These are phyloP conservation scores for Xylariaceae sp. DNA, from an alignment of 2,329 filamentous ascomycete species.

Conservation along the genomic window DNA sequence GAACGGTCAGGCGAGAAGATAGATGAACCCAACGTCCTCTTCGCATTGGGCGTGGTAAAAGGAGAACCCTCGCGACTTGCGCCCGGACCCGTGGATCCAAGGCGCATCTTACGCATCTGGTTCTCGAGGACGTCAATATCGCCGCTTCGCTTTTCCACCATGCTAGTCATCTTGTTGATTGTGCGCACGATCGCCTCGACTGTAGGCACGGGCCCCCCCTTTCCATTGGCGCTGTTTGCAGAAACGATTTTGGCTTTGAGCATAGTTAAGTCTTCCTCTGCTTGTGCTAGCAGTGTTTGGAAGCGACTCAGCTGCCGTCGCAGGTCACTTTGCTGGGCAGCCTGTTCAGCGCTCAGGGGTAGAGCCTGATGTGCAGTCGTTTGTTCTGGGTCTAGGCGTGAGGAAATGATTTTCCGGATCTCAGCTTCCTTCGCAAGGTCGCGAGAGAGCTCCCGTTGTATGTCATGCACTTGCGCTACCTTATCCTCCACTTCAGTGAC, in stretches of 20 bases:
- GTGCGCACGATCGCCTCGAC: conserved; percentile 90
- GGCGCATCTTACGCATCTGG: conserved; percentile 69
- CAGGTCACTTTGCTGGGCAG: conserved; percentile 76
- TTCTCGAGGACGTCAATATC: conserved; percentile 87
- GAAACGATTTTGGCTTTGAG: conserved; percentile 72
- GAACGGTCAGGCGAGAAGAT: conserved; percentile 37
- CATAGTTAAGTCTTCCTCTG: conserved; percentile 73
- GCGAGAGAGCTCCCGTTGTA: conserved; percentile 64
- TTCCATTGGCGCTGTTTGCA: conserved; percentile 45
- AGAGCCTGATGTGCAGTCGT: conserved; percentile 59
- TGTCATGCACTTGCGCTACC: conserved; percentile 59
- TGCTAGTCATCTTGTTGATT: conserved; percentile 84
- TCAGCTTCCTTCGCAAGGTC: conserved; percentile 73
- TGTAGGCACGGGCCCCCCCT: conserved; percentile 54
- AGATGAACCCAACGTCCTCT: conserved; percentile 22
- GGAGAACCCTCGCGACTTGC: conserved; percentile 40
- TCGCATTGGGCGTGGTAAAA: conserved; percentile 34
- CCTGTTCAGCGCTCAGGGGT: conserved; percentile 78
- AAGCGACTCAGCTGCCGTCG: conserved; percentile 69
- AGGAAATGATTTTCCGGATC: conserved; percentile 67
- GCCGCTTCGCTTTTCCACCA: conserved; percentile 85
- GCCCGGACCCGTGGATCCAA: conserved; percentile 43
- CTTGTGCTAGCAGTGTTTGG: conserved; percentile 66
- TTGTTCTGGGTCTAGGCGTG: conserved; percentile 62
- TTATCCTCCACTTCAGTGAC: conserved; percentile 64